Evolutionary conservation across 371 early-diverging fungal genomes (phyloP), one percentile per base, ranked within the genome.

Genomic region (Mortierella sp.): DNA sequence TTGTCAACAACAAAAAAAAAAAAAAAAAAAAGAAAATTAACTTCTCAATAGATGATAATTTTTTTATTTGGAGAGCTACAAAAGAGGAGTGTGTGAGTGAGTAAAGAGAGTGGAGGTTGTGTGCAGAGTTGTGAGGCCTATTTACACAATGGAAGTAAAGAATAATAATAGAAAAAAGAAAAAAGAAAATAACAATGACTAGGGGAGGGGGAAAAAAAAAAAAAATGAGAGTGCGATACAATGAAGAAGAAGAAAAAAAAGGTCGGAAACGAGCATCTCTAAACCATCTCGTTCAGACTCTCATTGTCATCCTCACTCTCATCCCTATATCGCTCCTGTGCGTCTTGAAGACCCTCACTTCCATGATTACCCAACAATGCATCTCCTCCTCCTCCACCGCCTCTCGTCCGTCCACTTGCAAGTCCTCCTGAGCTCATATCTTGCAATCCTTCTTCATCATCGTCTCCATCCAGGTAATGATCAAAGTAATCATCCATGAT

Each of bases 401-500:
- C 37, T 37, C 37, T 37, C 37, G 9, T 37, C 37, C 37, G 3
- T 37, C 37, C 60, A 11, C 68, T 47, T 15, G 64, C 52, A 26
- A 61, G 56, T 11, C 70, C 68, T 11, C 58, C 66, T 0, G 26
- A 28, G 11, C 53, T 26, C 4, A 47, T 57, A 16, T 50, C 58
- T 16, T 44, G 53, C 16, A 44, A 37, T 4, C 55, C 51, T 12
- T 56, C 57, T 28, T 68, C 79, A 1, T 77, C 79, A 30, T 77
- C 79, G 51, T 77, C 79, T n/a, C 69, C 79, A 43, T 77, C 79
- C 58, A 77, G 64, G 62, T 77, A 77, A 26, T 72, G 72, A 69
- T 72, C 79, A 69, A 77, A 77, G 45, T 77, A 77, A 37, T 77
- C 79, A 45, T 77, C 79, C 79, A 77, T 77, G 51, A 77, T 77